These are phyloP conservation scores for Dendrobium chrysotoxum DNA, from an alignment of 106 monocot species.

Conservation along the genomic window DNA sequence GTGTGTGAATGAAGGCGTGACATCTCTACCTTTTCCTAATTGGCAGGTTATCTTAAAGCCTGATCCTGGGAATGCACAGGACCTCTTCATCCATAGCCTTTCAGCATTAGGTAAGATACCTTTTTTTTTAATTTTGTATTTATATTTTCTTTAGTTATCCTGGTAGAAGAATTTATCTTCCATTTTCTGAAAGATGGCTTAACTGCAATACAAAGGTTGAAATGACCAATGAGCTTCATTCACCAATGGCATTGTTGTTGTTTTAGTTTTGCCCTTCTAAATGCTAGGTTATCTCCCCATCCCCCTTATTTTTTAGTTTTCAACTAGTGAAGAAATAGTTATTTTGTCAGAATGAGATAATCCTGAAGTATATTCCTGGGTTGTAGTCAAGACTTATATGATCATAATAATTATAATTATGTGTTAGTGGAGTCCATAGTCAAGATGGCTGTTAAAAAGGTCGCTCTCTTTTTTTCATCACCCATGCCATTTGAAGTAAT, in stretches of 20 bases:
- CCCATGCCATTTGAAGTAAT: no score
- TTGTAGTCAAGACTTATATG: no score
- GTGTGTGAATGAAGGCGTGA: not conserved
- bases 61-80: slow-evolving; percentile 98
- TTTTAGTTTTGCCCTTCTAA: not conserved
- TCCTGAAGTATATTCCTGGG: not conserved
- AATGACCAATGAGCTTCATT: no score
- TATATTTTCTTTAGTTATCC: not conserved
- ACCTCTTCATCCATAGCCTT: slow-evolving; percentile 83
- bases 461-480: no score
- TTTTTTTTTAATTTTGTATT: not conserved
- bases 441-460: no score
- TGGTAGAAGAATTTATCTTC: not conserved
- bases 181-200: not conserved
- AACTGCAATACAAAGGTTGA: not conserved
- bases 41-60: slow-evolving; percentile 93
- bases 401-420: no score
- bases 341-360: not conserved
- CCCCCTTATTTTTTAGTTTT: not conserved
- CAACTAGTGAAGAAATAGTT: not conserved
- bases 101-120: slow-evolving; percentile 63
- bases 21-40: not conserved
- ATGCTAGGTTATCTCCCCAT: not conserved
- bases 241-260: not conserved
- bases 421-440: no score